Base-by-base conservation (phyloP, 2,329 filamentous ascomycete species). In the Pestalotiopsis sp. region DNA sequence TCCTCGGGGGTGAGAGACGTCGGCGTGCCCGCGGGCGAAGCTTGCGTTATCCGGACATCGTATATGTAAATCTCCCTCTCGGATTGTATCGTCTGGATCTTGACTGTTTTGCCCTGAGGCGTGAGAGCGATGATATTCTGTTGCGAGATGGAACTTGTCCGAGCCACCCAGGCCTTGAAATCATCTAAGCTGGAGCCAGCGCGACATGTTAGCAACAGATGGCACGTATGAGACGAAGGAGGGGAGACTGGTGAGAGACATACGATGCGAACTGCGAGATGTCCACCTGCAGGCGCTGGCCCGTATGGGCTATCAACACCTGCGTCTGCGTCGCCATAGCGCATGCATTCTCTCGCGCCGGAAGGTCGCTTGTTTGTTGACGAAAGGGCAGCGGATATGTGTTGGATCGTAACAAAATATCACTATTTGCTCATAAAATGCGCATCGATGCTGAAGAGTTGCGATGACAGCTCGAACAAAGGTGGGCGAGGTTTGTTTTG, bases 41-140 rank as follows among this genome's bases (percentile, higher is more conserved):
- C 79, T 71, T 91, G 86, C 71, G 91, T 89, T 74, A 91, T 89
- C 72, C 91, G 89, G 70, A 94, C 92, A 79, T 98, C 94, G 80
- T 97, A 99, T 65, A 98, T 89, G 78, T 92, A 98, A 67, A 99
- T 90, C 78, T 98, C 94, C 72, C 89, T 92, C 91, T 98, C 95
- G 44, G 88, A 89, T 71, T 93, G 88, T 61, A 98, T 86, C 44
- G 89, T 92, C 76, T 95, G 92, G 44, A 90, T 84, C 80, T 94
- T 94, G 75, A 96, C 89, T 74, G 93, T 92, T 80, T 92, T 94
- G 62, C 95, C 95, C 72, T 93, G 89, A 3, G 89, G 86, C 14
- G 94, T 98, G 81, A 99, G 89, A 71, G 95, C 86, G 72, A 99
- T 94, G 78, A 98, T 93, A 80, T 92, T 90, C 73, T 92, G 88